phyloP scores from a whole-genome alignment of 83 land plant species.

The Diphasiastrum complanatum region DNA sequence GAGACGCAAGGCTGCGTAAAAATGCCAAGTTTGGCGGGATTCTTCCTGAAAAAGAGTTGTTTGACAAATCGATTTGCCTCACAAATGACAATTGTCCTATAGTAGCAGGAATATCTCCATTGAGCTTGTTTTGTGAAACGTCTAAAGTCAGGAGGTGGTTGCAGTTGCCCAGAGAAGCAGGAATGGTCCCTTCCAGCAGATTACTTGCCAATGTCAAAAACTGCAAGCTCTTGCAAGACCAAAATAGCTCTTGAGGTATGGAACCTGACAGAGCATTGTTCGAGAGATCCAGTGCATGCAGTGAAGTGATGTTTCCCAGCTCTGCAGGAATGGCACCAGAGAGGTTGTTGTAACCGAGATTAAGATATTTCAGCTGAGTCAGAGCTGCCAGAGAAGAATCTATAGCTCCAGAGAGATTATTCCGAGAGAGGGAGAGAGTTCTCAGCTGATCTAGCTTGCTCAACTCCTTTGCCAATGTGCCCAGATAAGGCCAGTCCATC shows the following conservation, averaged over 20 bases:
- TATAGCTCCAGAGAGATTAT: slow-evolving; percentile 10
- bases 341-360: slow-evolving; percentile 20
- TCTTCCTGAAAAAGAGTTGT: slow-evolving; percentile 10
- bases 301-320: slow-evolving; percentile 1
- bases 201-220: background rate
- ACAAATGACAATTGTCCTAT: slow-evolving; percentile 4
- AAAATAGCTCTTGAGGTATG: slow-evolving; percentile 17
- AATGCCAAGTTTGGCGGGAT: slow-evolving; percentile 2
- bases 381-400: slow-evolving; percentile 17
- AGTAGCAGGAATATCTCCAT: slow-evolving; percentile 12
- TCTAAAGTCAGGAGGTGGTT: background rate
- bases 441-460: no score
- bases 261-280: background rate
- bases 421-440: slow-evolving; percentile 12
- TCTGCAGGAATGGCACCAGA: slow-evolving; percentile 6
- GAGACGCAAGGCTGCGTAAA: background rate
- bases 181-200: slow-evolving; percentile 15
- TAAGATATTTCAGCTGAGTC: background rate
- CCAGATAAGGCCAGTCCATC: no score
- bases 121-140: slow-evolving; percentile 2
- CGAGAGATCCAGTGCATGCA: background rate
- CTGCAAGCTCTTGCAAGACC: slow-evolving; percentile 2
- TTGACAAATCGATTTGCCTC: slow-evolving; percentile 4
- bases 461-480: no score
- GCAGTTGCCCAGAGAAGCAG: background rate